Evolutionary conservation across 2,329 filamentous ascomycete species (phyloP).

Genomic region (Calonectria leucothoes): DNA sequence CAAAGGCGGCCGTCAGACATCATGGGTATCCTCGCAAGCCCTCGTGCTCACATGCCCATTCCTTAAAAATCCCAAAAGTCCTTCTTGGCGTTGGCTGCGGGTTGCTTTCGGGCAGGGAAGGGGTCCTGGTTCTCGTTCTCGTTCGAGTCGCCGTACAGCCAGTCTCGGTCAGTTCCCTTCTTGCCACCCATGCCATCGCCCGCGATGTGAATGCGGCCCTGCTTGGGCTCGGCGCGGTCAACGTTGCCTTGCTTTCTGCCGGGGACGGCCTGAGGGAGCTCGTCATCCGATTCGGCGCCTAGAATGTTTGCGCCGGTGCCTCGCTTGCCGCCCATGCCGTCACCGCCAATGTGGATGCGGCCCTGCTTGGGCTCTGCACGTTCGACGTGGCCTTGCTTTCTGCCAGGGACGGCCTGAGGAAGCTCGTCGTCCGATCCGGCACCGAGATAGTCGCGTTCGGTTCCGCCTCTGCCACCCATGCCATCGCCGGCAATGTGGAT

Average conservation of each 20-base stretch:
- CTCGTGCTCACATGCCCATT: slow-evolving; percentile 17
- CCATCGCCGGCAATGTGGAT: slow-evolving; percentile 68
- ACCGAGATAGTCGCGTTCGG: slow-evolving; percentile 68
- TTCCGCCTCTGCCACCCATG: slow-evolving; percentile 71
- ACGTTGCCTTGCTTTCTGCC: slow-evolving; percentile 29
- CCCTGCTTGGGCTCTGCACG: slow-evolving; percentile 30
- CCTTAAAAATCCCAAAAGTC: slow-evolving; percentile 62
- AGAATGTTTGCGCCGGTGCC: slow-evolving; percentile 66
- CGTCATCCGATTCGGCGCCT: slow-evolving; percentile 62
- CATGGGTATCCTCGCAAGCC: slow-evolving; percentile 24
- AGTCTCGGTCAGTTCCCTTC: slow-evolving; percentile 64
- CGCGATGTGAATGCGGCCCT: slow-evolving; percentile 54
- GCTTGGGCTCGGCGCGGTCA: slow-evolving; percentile 29
- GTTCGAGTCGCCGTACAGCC: slow-evolving; percentile 65
- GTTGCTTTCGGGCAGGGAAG: slow-evolving; percentile 51
- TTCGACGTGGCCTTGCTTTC: slow-evolving; percentile 28
- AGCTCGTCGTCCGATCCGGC: slow-evolving; percentile 42
- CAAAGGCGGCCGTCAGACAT: slow-evolving; percentile 10
- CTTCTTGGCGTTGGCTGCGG: slow-evolving; percentile 48
- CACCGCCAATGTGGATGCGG: slow-evolving; percentile 61
- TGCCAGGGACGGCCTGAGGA: slow-evolving; percentile 30
- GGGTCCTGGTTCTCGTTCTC: slow-evolving; percentile 44
- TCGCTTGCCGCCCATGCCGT: slow-evolving; percentile 74
- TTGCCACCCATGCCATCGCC: slow-evolving; percentile 75
- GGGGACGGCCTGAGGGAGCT: slow-evolving; percentile 42